phyloP scores from a whole-genome alignment of 75 land plant genomes.

The Pinus taeda region DNA sequence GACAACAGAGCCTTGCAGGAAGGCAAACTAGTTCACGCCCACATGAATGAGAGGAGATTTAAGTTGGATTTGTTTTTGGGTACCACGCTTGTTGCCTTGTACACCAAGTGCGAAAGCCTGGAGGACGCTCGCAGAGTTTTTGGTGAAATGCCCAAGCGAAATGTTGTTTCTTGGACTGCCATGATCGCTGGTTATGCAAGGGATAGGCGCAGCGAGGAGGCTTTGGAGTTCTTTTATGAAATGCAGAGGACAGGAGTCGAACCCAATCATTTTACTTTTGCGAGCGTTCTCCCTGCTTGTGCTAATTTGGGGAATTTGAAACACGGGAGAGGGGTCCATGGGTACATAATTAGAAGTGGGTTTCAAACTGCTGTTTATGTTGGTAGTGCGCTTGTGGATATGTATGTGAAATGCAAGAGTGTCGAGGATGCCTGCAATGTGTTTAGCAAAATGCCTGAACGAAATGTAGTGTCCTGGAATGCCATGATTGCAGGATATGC shows the following conservation, averaged over 20 bases:
- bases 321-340: conserved; percentile 52
- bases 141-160: conserved; percentile 15
- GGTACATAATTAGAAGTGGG: conserved; percentile 17
- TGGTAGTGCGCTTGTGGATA: conserved; percentile 72
- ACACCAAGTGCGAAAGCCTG: background rate
- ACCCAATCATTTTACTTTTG: conserved; percentile 39
- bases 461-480: conserved; percentile 69
- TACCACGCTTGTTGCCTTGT: background rate
- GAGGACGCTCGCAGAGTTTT: conserved; percentile 2
- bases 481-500: conserved; percentile 68
- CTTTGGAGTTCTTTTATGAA: conserved; percentile 33
- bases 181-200: conserved; percentile 54
- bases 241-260: conserved; percentile 50
- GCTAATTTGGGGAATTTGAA: conserved; percentile 34
- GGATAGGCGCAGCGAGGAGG: conserved; percentile 24
- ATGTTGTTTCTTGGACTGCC: conserved; percentile 68
- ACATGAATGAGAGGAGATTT: background rate
- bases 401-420: conserved; percentile 67
- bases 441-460: conserved; percentile 44
- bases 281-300: conserved; percentile 57
- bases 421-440: conserved; percentile 37
- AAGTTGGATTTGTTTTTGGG: conserved; percentile 10
- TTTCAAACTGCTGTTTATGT: conserved; percentile 33
- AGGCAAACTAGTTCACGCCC: conserved; percentile 11
- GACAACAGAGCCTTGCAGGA: background rate